phyloP scores from a whole-genome alignment of 2,329 filamentous ascomycete genomes.

The Cytospora leucostoma region DNA sequence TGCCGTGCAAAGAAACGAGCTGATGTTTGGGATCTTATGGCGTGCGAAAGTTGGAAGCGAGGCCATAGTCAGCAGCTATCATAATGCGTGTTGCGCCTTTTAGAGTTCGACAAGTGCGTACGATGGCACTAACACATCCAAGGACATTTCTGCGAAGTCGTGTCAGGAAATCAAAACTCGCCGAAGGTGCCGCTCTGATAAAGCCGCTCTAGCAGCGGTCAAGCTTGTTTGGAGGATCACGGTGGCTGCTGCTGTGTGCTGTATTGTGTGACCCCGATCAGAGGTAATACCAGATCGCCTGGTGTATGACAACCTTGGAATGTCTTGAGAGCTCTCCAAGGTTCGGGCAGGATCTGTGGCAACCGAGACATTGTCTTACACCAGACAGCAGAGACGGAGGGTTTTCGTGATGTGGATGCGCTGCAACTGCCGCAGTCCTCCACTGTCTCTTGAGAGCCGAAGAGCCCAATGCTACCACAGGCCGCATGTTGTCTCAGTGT shows the following conservation, averaged over 20 bases:
- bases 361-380: conserved; percentile 18
- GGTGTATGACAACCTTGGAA: conserved; percentile 3
- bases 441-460: conserved; percentile 2
- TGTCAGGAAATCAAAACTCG: conserved; percentile 13
- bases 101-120: neutral
- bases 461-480: conserved; percentile 12
- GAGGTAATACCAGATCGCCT: conserved; percentile 23
- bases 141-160: conserved; percentile 5
- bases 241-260: conserved; percentile 15
- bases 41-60: neutral
- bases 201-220: neutral
- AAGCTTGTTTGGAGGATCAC: conserved; percentile 7
- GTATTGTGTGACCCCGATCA: conserved; percentile 15
- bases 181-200: conserved; percentile 2
- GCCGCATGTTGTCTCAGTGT: conserved; percentile 19
- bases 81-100: neutral
- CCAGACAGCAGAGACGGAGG: conserved; percentile 8
- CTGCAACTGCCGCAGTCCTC: neutral
- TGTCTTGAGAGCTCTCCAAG: conserved; percentile 7
- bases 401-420: neutral
- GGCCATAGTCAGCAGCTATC: neutral
- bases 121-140: neutral
- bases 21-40: conserved; percentile 7
- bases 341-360: conserved; percentile 6
- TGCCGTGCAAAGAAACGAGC: neutral